phyloP scores from a whole-genome alignment of 2,329 filamentous ascomycete genomes.

The Elsinoe fawcettii region DNA sequence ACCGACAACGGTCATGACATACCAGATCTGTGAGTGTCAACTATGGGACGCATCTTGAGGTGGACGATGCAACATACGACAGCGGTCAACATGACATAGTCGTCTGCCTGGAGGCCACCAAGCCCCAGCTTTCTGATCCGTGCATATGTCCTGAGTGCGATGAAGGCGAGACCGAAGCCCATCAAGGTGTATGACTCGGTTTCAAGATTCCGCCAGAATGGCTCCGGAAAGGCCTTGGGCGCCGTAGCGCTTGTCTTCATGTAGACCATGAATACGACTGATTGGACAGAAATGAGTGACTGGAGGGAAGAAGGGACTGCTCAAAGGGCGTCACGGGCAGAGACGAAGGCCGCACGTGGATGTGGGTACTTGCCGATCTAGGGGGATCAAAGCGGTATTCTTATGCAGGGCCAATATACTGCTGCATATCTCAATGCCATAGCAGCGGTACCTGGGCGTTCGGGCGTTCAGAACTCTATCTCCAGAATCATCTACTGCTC shows the following conservation, averaged over 20 bases:
- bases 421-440: background rate
- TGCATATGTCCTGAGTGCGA: slow-evolving; percentile 17
- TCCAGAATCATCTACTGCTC: background rate
- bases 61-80: background rate
- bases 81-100: slow-evolving; percentile 49
- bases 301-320: too few species aligned
- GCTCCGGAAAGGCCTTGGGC: slow-evolving; percentile 14
- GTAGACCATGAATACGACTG: background rate
- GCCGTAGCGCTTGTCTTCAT: slow-evolving; percentile 5
- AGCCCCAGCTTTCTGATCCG: slow-evolving; percentile 22
- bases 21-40: slow-evolving; percentile 31
- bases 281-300: too few species aligned
- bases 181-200: slow-evolving; percentile 17
- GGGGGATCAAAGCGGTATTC: background rate
- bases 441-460: background rate
- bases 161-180: slow-evolving; percentile 16
- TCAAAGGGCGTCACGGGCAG: too few species aligned
- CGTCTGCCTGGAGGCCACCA: slow-evolving; percentile 46
- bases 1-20: slow-evolving; percentile 36
- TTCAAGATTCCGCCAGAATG: slow-evolving; percentile 15
- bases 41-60: background rate
- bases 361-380: background rate
- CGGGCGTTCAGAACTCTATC: background rate
- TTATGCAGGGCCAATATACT: background rate
- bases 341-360: background rate